Conservation (phyloP, 2,329 filamentous ascomycete species). For the Emergomyces orientalis region DNA sequence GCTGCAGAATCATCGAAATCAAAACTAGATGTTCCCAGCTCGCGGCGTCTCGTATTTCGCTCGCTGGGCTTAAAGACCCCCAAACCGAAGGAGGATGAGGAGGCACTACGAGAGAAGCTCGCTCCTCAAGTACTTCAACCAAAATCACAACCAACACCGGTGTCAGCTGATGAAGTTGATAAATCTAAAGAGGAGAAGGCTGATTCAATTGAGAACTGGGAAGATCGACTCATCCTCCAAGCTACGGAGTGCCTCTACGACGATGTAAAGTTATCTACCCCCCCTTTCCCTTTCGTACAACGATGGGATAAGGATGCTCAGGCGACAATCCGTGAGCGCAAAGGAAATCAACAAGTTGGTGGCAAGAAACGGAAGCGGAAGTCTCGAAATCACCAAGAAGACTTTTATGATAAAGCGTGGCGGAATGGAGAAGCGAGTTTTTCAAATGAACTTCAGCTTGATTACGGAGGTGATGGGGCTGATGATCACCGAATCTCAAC, state of each 20-base stretch:
- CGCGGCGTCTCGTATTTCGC: constrained; percentile 60
- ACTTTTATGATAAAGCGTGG: constrained; percentile 17
- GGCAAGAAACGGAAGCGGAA: constrained; percentile 41
- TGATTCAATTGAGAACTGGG: constrained; percentile 58
- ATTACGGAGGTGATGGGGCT: constrained; percentile 8
- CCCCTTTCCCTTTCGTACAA: constrained; percentile 83
- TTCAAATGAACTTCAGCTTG: constrained; percentile 19
- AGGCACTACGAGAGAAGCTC: constrained; percentile 51
- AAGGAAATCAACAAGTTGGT: constrained; percentile 21
- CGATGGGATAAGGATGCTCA: constrained; percentile 75
- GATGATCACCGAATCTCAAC: constrained; percentile 17
- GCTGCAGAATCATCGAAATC: constrained; percentile 21
- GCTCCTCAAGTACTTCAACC: constrained; percentile 45
- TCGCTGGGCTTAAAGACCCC: constrained; percentile 61
- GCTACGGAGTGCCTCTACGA: constrained; percentile 80
- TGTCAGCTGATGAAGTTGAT: constrained; percentile 17
- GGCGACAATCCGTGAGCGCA: constrained; percentile 32
- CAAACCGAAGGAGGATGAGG: constrained; percentile 59
- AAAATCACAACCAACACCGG: constrained; percentile 23
- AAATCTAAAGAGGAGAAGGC: constrained; percentile 24
- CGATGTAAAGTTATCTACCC: constrained; percentile 57
- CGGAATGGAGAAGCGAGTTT: constrained; percentile 11
- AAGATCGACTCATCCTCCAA: constrained; percentile 59
- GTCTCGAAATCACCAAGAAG: constrained; percentile 39
- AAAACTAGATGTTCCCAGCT: constrained; percentile 50